Base-by-base conservation (phyloP, 805 yeast species). In the Yarrowia deformans region DNA sequence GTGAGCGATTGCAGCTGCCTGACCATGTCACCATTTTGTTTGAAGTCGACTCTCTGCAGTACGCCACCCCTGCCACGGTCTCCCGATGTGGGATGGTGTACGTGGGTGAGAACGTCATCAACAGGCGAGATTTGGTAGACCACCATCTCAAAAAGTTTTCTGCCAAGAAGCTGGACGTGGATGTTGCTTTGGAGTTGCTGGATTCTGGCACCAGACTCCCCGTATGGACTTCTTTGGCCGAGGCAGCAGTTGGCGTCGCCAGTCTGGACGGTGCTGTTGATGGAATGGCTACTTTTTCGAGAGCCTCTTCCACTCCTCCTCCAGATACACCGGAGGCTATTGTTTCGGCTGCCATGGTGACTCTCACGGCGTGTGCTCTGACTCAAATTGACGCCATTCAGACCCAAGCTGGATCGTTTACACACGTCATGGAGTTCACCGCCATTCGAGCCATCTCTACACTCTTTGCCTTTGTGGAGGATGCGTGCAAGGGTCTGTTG, bases 71-170 rank as follows among this genome's bases (percentile, higher is more conserved):
- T 0, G 98, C 98, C 0, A 94, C 98, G 0, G 84, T 94, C 32
- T 91, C 95, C 77, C 84, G 98, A 76, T 93, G 98, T 81, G 97
- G 97, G 3, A 87, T 94, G 84, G 81, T 93, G 0, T 90, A 93
- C 88, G 79, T 91, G 72, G 88, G 87, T n/a, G 73, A 74, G 1
- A 70, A 72, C 8, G 69, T 77, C 0, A 74, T 81, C 1, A 52
- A 71, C 0, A 32, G 73, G 1, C 48, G 50, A 2, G 76, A 76
- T 70, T 37, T 76, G 9, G 68, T 75, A 10, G 66, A 73, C n/a
- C 72, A 77, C 34, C 74, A 79, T 34, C 8, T 75, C 14, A 58
- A 56, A 13, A 35, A 45, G 40, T 42, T 66, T 35, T 29, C 39
- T 5, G 19, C 14, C 29, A 45, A 42, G 32, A 60, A 40, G 5